These are phyloP conservation scores for Leucosporidium yakuticum DNA, from an alignment of 768 basidiomycete genomes.

Conservation along the genomic window DNA sequence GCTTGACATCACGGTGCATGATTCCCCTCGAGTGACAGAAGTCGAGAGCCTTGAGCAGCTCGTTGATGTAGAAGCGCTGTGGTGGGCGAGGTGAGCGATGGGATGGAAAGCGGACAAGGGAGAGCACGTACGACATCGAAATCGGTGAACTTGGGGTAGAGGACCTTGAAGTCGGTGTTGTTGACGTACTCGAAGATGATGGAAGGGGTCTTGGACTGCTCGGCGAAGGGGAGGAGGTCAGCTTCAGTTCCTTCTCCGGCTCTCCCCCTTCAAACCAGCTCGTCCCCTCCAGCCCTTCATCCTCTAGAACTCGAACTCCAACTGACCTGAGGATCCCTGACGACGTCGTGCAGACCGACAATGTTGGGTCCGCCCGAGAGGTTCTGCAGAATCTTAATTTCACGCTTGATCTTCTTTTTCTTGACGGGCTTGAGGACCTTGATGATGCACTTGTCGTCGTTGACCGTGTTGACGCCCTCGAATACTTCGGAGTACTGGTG, in stretches of 20 bases:
- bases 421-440: conserved; percentile 98
- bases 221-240: background rate
- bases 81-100: background rate
- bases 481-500: conserved; percentile 41
- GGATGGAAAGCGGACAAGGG: background rate
- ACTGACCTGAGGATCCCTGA: conserved; percentile 66
- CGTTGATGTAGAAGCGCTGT: conserved; percentile 83
- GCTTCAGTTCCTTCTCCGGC: background rate
- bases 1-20: conserved; percentile 98
- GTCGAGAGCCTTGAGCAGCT: conserved; percentile 93
- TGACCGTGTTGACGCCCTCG: conserved; percentile 39
- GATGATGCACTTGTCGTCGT: conserved; percentile 50
- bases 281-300: background rate
- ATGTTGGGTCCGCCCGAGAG: conserved; percentile 93
- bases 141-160: conserved; percentile 93
- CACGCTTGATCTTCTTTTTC: conserved; percentile 99
- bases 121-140: conserved; percentile 58
- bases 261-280: too few relatives aligned
- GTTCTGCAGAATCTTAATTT: conserved; percentile 97
- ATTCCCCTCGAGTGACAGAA: conserved; percentile 98
- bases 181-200: conserved; percentile 96
- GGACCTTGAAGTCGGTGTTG: conserved; percentile 93
- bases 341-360: conserved; percentile 86
- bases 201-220: conserved; percentile 88
- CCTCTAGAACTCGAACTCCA: too few relatives aligned